Conservation (phyloP, 805 yeast species). For the Starmerella powellii region DNA sequence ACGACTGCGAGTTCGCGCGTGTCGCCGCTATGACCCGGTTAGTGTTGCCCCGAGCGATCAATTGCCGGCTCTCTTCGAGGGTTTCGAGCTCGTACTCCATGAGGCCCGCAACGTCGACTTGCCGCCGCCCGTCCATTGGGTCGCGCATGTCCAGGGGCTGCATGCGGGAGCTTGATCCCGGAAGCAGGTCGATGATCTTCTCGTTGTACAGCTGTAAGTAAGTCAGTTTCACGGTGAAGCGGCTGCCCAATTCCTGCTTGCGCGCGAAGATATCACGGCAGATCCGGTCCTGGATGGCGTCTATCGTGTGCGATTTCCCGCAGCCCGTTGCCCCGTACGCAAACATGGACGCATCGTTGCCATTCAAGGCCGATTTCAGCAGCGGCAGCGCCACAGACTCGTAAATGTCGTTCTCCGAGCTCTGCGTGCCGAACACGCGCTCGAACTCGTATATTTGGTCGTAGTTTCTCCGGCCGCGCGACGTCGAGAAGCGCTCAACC, state of each 20-base stretch:
- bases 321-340: constrained; percentile 97
- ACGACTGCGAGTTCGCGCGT: constrained; percentile 79
- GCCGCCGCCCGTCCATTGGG: constrained; percentile 46
- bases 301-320: constrained; percentile 89
- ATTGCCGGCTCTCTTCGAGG: constrained; percentile 23
- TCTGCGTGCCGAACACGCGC: constrained; percentile 52
- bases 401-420: constrained; percentile 59
- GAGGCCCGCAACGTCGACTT: constrained; percentile 58
- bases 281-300: constrained; percentile 68
- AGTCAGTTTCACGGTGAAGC: constrained; percentile 8
- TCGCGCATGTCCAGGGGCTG: constrained; percentile 37
- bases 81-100: constrained; percentile 45
- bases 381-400: constrained; percentile 50
- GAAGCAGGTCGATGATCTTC: constrained; percentile 64
- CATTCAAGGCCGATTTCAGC: constrained; percentile 64
- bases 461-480: constrained; percentile 3
- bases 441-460: constrained; percentile 55
- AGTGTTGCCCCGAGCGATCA: constrained; percentile 15
- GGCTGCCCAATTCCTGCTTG: background rate
- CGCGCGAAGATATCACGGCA: constrained; percentile 56
- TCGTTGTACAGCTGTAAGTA: constrained; percentile 89
- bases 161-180: constrained; percentile 13
- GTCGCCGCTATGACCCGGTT: constrained; percentile 71
- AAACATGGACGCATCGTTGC: constrained; percentile 81
- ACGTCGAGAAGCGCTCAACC: constrained; percentile 1